These are phyloP conservation scores for Lactarius vividus DNA, from an alignment of 768 basidiomycete species.

Conservation along the genomic window DNA sequence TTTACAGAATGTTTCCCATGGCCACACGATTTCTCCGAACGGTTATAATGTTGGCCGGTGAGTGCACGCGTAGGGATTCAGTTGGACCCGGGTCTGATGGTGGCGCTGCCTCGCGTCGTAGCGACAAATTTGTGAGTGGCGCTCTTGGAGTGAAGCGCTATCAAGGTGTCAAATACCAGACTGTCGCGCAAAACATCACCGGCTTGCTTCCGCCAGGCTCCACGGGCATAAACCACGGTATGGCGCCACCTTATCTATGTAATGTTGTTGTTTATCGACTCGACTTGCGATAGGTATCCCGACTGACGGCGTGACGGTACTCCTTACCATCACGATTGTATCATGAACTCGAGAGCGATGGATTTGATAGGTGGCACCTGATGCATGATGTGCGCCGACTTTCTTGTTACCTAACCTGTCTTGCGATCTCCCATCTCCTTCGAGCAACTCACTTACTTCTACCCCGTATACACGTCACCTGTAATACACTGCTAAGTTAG, in stretches of 20 bases:
- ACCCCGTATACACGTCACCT: not conserved
- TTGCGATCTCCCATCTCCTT: not conserved
- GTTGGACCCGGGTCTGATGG: not conserved
- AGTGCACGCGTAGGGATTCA: not conserved
- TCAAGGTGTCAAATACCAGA: slow-evolving; percentile 40
- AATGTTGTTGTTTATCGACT: not conserved
- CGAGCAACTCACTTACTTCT: not conserved
- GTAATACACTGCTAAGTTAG: not conserved
- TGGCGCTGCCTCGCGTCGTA: not conserved
- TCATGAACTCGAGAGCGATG: not conserved
- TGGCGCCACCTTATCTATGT: not conserved
- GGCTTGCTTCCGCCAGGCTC: slow-evolving; percentile 54
- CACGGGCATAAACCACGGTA: slow-evolving; percentile 52
- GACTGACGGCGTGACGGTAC: slow-evolving; percentile 17
- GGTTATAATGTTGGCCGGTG: slow-evolving; percentile 37
- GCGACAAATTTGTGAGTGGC: slow-evolving; percentile 14
- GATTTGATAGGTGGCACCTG: not conserved
- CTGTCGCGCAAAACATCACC: slow-evolving; percentile 45
- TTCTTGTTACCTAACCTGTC: not conserved
- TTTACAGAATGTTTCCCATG: slow-evolving; percentile 20
- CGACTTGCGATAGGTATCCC: slow-evolving; percentile 13
- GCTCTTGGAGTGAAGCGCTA: slow-evolving; percentile 12
- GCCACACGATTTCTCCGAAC: slow-evolving; percentile 32
- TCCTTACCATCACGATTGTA: slow-evolving; percentile 24
- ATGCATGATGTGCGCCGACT: not conserved